These are phyloP conservation scores for Fragilaria crotonensis DNA, from an alignment of 108 stramenopile species.

Conservation along the genomic window DNA sequence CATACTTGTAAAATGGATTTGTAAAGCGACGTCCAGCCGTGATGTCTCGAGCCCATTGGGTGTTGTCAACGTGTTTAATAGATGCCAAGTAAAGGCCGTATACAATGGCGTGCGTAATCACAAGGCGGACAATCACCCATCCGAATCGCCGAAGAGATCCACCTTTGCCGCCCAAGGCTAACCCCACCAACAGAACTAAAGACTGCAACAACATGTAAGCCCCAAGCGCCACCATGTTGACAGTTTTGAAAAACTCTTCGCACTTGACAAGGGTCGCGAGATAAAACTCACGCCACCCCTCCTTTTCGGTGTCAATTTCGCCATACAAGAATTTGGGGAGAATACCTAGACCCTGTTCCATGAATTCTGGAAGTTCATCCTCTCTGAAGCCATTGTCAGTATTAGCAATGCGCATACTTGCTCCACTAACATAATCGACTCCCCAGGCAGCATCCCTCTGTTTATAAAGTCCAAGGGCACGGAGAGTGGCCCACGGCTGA, in stretches of 20 bases:
- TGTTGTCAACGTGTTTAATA: constrained; percentile 7
- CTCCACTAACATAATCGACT: constrained; percentile 16
- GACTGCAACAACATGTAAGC: neutral
- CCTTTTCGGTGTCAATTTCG: constrained; percentile 10
- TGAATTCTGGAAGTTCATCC: constrained; percentile 16
- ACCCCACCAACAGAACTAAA: neutral
- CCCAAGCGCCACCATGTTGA: neutral
- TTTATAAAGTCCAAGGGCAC: constrained; percentile 20
- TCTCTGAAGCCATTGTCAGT: constrained; percentile 14
- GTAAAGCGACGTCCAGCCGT: constrained; percentile 5
- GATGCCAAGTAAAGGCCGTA: constrained; percentile 1
- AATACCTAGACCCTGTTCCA: constrained; percentile 9
- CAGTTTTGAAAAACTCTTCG: constrained; percentile 1
- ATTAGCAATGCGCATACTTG: constrained; percentile 27
- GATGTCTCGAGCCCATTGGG: constrained; percentile 21
- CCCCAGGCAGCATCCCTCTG: constrained; percentile 21
- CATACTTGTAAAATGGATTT: neutral
- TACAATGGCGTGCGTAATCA: constrained; percentile 1
- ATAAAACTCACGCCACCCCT: constrained; percentile 14
- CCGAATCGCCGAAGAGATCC: neutral
- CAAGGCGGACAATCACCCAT: neutral
- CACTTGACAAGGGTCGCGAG: constrained; percentile 1
- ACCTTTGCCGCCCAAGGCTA: neutral
- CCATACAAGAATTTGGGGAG: constrained; percentile 15
- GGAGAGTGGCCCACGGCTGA: constrained; percentile 3